Conservation (phyloP, 202 grass and related monocot species). For the Brachypodium distachyon region DNA sequence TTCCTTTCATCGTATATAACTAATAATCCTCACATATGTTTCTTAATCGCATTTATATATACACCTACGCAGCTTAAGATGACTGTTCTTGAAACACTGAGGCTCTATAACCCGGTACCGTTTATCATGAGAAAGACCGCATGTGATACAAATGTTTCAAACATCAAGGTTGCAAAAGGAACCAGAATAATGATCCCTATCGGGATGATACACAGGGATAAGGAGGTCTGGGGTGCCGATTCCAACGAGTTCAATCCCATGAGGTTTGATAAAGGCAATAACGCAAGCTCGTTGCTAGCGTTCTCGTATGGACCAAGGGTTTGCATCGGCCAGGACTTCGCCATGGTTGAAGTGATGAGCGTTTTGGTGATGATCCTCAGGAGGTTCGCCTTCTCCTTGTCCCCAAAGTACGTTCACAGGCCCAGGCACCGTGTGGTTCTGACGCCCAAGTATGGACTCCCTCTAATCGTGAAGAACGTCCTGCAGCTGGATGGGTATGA, state of each 20-base stretch:
- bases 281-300: neutral
- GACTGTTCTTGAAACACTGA: neutral
- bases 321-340: conserved; percentile 3
- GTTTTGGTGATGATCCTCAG: conserved; percentile 24
- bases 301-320: neutral
- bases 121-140: neutral
- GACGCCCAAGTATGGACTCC: conserved; percentile 22
- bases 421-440: conserved; percentile 8
- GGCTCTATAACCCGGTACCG: conserved; percentile 9
- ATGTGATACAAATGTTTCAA: neutral
- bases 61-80: conserved; percentile 23
- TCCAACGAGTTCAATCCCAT: neutral
- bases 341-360: conserved; percentile 11
- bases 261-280: neutral
- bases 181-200: neutral
- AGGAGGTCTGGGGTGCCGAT: neutral
- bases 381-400: conserved; percentile 33
- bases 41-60: no score
- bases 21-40: no score
- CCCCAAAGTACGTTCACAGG: conserved; percentile 21
- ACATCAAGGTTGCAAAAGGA: neutral
- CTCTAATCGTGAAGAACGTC: conserved; percentile 14
- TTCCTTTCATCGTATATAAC: no score
- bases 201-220: neutral
- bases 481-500: neutral